These are phyloP conservation scores for Botrytis aclada DNA, from an alignment of 2,329 filamentous ascomycete genomes.

Conservation along the genomic window DNA sequence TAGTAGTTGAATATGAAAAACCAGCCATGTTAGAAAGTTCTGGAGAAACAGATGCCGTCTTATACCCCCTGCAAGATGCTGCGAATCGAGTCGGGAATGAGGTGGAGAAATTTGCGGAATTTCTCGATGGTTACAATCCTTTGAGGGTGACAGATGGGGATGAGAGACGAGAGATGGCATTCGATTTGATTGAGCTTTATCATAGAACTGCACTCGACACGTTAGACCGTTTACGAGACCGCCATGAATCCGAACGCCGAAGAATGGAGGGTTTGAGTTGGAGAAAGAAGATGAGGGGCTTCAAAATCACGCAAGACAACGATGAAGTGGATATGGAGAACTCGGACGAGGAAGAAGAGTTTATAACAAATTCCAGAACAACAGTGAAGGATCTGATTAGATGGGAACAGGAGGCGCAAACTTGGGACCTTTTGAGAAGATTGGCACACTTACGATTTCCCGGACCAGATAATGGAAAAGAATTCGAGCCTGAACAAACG, in stretches of 20 bases:
- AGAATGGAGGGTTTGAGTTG: slow-evolving; percentile 31
- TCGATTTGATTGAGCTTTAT: slow-evolving; percentile 66
- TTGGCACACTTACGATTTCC: slow-evolving; percentile 63
- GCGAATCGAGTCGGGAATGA: slow-evolving; percentile 72
- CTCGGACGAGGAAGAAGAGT: slow-evolving; percentile 48
- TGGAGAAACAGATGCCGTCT: slow-evolving; percentile 45
- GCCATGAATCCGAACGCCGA: slow-evolving; percentile 36
- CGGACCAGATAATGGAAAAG: slow-evolving; percentile 35
- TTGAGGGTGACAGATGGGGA: slow-evolving; percentile 46
- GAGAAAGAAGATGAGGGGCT: slow-evolving; percentile 40
- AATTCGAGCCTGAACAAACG: slow-evolving; percentile 22
- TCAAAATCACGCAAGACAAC: slow-evolving; percentile 32
- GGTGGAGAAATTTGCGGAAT: slow-evolving; percentile 82
- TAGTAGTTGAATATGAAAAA: slow-evolving; percentile 26
- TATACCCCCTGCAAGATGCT: slow-evolving; percentile 60
- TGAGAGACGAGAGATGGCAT: slow-evolving; percentile 62
- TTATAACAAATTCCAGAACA: slow-evolving; percentile 29
- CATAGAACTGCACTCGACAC: slow-evolving; percentile 52
- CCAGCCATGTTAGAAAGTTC: slow-evolving; percentile 34
- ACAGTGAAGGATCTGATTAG: slow-evolving; percentile 53
- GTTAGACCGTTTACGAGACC: slow-evolving; percentile 44
- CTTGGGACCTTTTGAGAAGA: slow-evolving; percentile 76
- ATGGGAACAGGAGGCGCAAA: slow-evolving; percentile 81
- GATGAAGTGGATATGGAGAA: slow-evolving; percentile 47
- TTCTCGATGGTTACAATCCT: slow-evolving; percentile 71